phyloP scores from a whole-genome alignment of 371 early-diverging fungal genomes.

The Mortierella sp. region DNA sequence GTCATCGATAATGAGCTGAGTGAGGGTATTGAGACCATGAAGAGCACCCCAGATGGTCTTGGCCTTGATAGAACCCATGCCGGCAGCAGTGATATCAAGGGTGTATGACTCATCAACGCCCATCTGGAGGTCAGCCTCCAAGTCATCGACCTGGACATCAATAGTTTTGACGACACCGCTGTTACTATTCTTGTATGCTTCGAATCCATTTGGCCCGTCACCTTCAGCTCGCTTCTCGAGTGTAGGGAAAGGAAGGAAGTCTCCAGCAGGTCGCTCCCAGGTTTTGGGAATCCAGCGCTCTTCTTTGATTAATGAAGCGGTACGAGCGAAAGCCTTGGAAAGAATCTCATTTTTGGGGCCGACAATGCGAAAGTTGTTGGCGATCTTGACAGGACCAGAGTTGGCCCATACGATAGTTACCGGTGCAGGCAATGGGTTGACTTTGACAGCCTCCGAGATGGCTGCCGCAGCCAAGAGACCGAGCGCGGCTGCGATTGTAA shows the following conservation, averaged over 20 bases:
- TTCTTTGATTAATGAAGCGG: constrained; percentile 39
- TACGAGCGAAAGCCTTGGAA: constrained; percentile 40
- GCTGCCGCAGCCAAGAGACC: constrained; percentile 39
- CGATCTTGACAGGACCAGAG: constrained; percentile 36
- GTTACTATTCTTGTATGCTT: constrained; percentile 1
- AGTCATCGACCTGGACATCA: constrained; percentile 55
- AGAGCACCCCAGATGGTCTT: constrained; percentile 82
- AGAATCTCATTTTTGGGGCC: constrained; percentile 41
- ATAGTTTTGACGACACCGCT: constrained; percentile 19
- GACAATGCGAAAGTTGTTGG: constrained; percentile 39
- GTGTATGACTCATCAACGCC: constrained; percentile 80
- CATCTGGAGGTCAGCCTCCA: constrained; percentile 57
- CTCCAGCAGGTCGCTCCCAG: constrained; percentile 46
- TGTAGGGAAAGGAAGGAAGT: constrained; percentile 40
- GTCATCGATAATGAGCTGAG: constrained; percentile 72
- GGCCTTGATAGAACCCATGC: constrained; percentile 66
- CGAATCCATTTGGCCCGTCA: constrained; percentile 1
- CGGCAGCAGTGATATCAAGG: constrained; percentile 64
- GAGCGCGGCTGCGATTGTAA: constrained; percentile 43
- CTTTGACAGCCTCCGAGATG: constrained; percentile 48
- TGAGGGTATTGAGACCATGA: constrained; percentile 81
- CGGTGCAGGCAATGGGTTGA: constrained; percentile 51
- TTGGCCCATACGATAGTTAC: constrained; percentile 34
- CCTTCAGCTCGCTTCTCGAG: constrained; percentile 42
- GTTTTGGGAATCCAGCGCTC: constrained; percentile 54